Percentiles rank a stretch among this genome's conserved stretches.
Conservation (phyloP, 306 rosid species). For the Luffa aegyptiaca region DNA sequence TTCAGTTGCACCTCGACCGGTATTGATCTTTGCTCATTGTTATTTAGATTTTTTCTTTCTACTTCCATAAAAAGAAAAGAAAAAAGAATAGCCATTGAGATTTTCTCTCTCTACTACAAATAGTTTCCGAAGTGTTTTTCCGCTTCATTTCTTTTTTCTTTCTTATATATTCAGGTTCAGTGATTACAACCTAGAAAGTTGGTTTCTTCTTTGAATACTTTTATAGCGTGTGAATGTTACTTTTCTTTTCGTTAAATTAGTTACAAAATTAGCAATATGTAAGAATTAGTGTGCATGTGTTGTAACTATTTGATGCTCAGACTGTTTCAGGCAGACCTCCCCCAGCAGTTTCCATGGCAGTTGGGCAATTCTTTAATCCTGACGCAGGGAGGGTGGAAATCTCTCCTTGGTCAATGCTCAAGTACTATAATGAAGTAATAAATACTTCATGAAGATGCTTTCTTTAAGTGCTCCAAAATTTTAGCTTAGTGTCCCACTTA, state of each 20-base stretch:
- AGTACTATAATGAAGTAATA: constrained; percentile 69
- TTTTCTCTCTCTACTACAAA: background rate
- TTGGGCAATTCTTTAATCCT: constrained; percentile 96
- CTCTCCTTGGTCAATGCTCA: constrained; percentile 67
- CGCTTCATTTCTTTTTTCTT: background rate
- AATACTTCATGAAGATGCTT: constrained; percentile 16
- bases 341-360: constrained; percentile 98
- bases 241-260: background rate
- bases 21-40: constrained; percentile 25
- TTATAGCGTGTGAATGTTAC: background rate
- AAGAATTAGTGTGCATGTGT: constrained; percentile 11
- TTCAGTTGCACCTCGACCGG: constrained; percentile 99
- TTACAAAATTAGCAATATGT: background rate
- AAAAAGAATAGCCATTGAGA: background rate
- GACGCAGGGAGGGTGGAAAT: constrained; percentile 61
- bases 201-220: background rate
- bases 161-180: background rate
- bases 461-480: background rate
- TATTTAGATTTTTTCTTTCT: constrained; percentile 12
- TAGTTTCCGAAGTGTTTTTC: background rate
- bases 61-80: background rate
- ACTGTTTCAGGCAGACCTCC: constrained; percentile 98
- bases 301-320: constrained; percentile 51
- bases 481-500: background rate
- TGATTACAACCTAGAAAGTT: background rate